These are phyloP conservation scores for Termitomyces sp. DNA, from an alignment of 768 basidiomycete genomes.

Conservation along the genomic window DNA sequence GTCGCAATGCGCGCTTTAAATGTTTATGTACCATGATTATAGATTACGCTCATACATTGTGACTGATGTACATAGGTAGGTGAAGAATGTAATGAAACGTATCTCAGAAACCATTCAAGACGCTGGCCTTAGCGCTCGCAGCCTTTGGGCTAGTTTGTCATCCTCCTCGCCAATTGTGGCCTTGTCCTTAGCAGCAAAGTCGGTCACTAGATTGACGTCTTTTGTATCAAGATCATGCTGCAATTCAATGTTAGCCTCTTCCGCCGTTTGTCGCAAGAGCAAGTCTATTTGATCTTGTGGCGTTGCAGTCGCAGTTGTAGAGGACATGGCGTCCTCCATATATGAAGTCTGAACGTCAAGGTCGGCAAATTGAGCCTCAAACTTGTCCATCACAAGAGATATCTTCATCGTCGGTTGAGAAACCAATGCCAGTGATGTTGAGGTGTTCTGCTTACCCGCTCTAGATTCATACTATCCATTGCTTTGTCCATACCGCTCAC, in stretches of 20 bases:
- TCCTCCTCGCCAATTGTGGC: constrained; percentile 70
- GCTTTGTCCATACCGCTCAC: constrained; percentile 98
- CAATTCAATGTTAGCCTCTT: constrained; percentile 93
- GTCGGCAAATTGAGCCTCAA: constrained; percentile 93
- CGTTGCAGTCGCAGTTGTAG: constrained; percentile 87
- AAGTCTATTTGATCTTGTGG: constrained; percentile 97
- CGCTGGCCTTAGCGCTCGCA: constrained; percentile 83
- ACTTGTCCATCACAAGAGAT: constrained; percentile 98
- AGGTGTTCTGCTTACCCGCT: constrained; percentile 57
- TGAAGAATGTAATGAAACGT: not conserved
- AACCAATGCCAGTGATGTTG: not conserved
- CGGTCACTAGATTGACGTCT: constrained; percentile 53
- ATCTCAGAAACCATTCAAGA: constrained; percentile 29
- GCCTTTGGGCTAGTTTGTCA: constrained; percentile 72
- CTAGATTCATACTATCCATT: constrained; percentile 99
- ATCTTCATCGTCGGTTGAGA: constrained; percentile 48
- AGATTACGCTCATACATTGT: constrained; percentile 1
- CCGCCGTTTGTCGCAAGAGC: constrained; percentile 89
- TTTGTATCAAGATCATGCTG: constrained; percentile 82
- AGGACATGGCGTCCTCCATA: constrained; percentile 96
- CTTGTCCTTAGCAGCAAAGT: constrained; percentile 44
- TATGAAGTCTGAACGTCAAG: constrained; percentile 97
- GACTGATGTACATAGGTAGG: constrained; percentile 3
- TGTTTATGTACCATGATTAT: constrained; percentile 13
- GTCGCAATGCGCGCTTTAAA: constrained; percentile 5